Evolutionary conservation across 306 rosid genomes (phyloP), one percentile per base, ranked within the genome.

Genomic region (Rubus parviflorus): DNA sequence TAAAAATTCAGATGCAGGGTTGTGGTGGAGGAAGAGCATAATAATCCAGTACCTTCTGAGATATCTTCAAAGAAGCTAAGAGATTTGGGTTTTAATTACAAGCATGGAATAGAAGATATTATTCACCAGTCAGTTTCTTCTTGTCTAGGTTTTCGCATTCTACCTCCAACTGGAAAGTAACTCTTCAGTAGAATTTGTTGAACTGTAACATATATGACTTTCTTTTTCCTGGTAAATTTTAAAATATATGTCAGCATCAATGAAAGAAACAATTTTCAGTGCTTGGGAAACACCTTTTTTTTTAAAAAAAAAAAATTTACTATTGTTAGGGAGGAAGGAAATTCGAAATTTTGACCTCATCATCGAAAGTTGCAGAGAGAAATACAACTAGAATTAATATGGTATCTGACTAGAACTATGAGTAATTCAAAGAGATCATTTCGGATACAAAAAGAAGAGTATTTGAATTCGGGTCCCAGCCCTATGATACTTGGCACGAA

Each of bases 31-130:
- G 86, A 86, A 47, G 82, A 76, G 75, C 76, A 77, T 66, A 63
- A 81, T 45, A 63, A 81, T 48, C 52, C 75, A 63, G 82, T 81
- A 67, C 83, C 84, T 45, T 72, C 81, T 20, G 86, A 85, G 81
- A 87, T 90, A 78, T 90, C 92, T 69, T 88, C 93, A 65, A 84
- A 89, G 85, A 93, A 93, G 84, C 80, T 89, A 63, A 77, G 70
- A 76, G 89, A 93, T 78, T 75, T 93, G 85, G 97, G 95, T 60
- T 91, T 91, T 54, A 72, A 63, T 76, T 90, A 82, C 86, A 87
- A 88, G 82, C 90, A 89, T 84, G 93, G 83, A 66, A 46, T 88
- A 53, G 86, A 82, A 86, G 89, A 90, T 47, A 88, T 87, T 79
- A 74, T 88, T 60, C 72, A 85, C 35, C 80, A 92, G 76, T 83